A percentile compares a stretch with the other conserved stretches of the same genome.
Conservation (phyloP, 2,329 filamentous ascomycete species). For the Verticillium dahliae region DNA sequence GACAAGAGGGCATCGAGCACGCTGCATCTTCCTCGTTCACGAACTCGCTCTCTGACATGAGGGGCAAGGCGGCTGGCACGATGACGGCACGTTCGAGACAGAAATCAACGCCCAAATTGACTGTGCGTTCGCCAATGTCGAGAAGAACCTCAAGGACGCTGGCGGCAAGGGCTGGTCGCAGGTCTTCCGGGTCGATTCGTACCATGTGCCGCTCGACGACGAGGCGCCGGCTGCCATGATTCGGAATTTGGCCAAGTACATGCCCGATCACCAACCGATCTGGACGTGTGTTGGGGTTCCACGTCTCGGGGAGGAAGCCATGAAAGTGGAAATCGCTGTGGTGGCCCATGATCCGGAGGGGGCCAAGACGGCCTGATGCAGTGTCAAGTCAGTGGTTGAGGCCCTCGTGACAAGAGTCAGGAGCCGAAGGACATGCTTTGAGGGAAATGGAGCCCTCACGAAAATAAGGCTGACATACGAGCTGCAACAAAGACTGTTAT, state of each 20-base stretch:
- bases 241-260: conserved; percentile 39
- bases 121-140: conserved; percentile 50
- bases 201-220: conserved; percentile 33
- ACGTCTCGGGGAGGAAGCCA: conserved; percentile 37
- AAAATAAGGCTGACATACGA: no score
- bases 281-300: conserved; percentile 48
- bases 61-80: conserved; percentile 23
- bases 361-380: conserved; percentile 12
- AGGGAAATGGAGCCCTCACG: no score
- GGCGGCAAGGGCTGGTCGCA: conserved; percentile 52
- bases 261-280: conserved; percentile 44
- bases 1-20: background rate
- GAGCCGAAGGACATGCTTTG: no score
- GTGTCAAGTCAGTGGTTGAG: no score
- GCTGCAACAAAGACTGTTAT: no score
- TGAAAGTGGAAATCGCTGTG: conserved; percentile 55
- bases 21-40: background rate
- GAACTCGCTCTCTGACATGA: background rate
- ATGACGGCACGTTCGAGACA: conserved; percentile 16
- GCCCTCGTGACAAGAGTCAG: no score
- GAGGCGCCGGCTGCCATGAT: conserved; percentile 34
- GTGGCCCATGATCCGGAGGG: conserved; percentile 35
- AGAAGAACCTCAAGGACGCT: conserved; percentile 40
- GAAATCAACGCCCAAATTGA: conserved; percentile 40
- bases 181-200: conserved; percentile 41